phyloP scores from a whole-genome alignment of 2,329 filamentous ascomycete genomes.

The Alternaria sp. region DNA sequence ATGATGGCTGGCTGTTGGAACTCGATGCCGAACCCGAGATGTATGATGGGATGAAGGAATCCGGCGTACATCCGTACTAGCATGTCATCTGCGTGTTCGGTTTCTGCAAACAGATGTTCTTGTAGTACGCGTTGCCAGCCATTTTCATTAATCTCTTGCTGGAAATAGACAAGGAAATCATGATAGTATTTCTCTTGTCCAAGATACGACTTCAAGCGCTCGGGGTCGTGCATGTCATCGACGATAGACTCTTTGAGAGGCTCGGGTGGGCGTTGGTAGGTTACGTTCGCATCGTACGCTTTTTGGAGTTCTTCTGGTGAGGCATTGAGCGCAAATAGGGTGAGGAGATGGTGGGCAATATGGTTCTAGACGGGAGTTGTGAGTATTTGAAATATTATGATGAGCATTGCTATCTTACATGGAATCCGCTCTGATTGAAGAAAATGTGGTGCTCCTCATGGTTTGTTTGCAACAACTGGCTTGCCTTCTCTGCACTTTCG shows the following conservation, averaged over 20 bases:
- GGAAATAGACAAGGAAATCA: slow-evolving; percentile 81
- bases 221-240: slow-evolving; percentile 65
- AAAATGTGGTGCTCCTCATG: slow-evolving; percentile 79
- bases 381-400: not conserved
- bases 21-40: slow-evolving; percentile 85
- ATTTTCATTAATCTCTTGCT: slow-evolving; percentile 71
- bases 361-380: slow-evolving; percentile 63
- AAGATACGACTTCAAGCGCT: slow-evolving; percentile 66
- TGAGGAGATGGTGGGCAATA: slow-evolving; percentile 79
- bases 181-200: slow-evolving; percentile 73
- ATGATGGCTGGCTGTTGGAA: slow-evolving; percentile 83
- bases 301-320: slow-evolving; percentile 65
- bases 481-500: slow-evolving; percentile 69
- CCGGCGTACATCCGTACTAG: slow-evolving; percentile 73
- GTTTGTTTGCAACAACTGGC: slow-evolving; percentile 78
- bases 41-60: slow-evolving; percentile 81
- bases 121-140: slow-evolving; percentile 70
- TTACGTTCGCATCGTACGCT: slow-evolving; percentile 70
- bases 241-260: slow-evolving; percentile 61
- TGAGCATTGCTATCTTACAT: slow-evolving; percentile 56
- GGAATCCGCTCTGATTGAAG: slow-evolving; percentile 78
- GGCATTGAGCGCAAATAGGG: slow-evolving; percentile 79
- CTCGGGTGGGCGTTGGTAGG: slow-evolving; percentile 70
- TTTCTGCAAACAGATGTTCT: slow-evolving; percentile 74
- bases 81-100: slow-evolving; percentile 73